Evolutionary conservation across 2,329 filamentous ascomycete species (phyloP).

Genomic region (Aspergillus caelatus): DNA sequence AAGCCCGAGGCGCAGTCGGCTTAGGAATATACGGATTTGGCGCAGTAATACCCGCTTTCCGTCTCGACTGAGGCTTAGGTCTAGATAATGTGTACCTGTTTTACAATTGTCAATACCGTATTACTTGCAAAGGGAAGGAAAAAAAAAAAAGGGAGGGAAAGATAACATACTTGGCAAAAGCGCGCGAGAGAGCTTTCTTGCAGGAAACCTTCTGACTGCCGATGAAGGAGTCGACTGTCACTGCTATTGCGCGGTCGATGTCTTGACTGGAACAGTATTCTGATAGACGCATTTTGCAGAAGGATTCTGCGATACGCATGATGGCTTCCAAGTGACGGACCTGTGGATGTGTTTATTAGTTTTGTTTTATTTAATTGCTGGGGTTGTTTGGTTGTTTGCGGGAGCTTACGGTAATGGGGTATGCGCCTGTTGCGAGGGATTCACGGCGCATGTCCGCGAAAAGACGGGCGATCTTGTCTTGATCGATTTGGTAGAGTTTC

Average conservation of each 20-base stretch:
- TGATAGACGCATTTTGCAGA: conserved; percentile 96
- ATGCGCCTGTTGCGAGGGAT: conserved; percentile 88
- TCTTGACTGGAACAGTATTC: conserved; percentile 90
- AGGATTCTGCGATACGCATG: conserved; percentile 90
- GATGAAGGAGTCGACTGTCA: conserved; percentile 95
- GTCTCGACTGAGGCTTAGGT: conserved; percentile 44
- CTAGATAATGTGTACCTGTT: conserved; percentile 43
- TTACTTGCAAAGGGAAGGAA: conserved; percentile 1
- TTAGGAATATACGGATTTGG: conserved; percentile 28
- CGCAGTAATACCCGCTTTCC: conserved; percentile 39
- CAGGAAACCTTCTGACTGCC: conserved; percentile 95
- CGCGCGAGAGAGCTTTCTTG: conserved; percentile 91
- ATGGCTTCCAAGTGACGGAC: conserved; percentile 97
- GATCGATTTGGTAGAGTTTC: conserved; percentile 95
- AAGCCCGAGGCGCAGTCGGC: conserved; percentile 14
- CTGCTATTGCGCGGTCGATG: conserved; percentile 95
- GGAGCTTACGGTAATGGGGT: conserved; percentile 86
- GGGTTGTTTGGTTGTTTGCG: background rate
- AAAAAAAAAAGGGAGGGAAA: conserved; percentile 35
- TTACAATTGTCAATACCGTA: conserved; percentile 12
- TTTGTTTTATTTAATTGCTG: background rate
- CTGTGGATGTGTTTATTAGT: conserved; percentile 48
- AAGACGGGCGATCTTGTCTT: conserved; percentile 91
- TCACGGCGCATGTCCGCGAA: conserved; percentile 97
- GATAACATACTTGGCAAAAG: conserved; percentile 89